Evolutionary conservation across 2,329 filamentous ascomycete species (phyloP).

Genomic region (Dryadomyces quercivorus): DNA sequence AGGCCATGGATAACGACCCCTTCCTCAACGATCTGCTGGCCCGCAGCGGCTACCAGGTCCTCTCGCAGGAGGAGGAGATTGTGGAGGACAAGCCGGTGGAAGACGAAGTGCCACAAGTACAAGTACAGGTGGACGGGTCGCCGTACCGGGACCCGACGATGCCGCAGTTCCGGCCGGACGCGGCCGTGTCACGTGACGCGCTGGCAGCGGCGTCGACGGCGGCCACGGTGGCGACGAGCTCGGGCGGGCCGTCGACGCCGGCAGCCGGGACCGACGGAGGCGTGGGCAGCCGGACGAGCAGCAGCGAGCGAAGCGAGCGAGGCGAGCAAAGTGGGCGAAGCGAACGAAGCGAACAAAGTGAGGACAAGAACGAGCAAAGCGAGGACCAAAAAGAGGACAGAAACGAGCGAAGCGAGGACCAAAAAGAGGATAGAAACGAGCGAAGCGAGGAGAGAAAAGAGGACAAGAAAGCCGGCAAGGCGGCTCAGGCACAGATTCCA

Average conservation of each 20-base stretch:
- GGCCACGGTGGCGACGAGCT: conserved; percentile 7
- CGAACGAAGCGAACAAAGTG: too few species aligned
- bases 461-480: background rate
- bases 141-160: conserved; percentile 46
- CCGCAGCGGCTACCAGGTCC: conserved; percentile 28
- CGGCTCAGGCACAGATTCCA: conserved; percentile 14
- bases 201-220: conserved; percentile 4
- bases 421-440: background rate
- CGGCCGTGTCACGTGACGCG: conserved; percentile 5
- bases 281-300: background rate
- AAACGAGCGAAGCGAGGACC: too few species aligned
- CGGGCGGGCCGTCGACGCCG: conserved; percentile 2
- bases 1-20: conserved; percentile 12
- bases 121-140: conserved; percentile 7
- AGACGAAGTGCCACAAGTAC: background rate
- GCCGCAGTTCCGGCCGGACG: conserved; percentile 57
- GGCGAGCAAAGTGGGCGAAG: too few species aligned
- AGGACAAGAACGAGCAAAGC: background rate
- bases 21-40: conserved; percentile 28
- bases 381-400: background rate
- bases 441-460: conserved; percentile 13
- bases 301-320: background rate
- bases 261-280: background rate
- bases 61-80: conserved; percentile 9
- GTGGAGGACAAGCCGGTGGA: background rate